phyloP scores from a whole-genome alignment of 2,329 filamentous ascomycete genomes.

The Penicillium capsulatum region DNA sequence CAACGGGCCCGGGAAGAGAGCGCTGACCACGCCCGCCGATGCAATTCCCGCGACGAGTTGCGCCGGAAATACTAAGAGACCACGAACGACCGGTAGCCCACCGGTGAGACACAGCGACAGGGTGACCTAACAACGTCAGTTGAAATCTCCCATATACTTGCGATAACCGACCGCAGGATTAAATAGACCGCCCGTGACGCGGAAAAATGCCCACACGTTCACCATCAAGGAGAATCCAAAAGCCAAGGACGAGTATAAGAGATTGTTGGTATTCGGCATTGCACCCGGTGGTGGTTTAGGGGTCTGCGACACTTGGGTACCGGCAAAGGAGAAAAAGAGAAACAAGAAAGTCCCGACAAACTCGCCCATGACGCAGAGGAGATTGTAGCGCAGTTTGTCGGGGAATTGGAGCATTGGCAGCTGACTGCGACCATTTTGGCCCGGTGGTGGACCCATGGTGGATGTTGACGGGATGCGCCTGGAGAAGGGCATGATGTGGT shows the following conservation, averaged over 20 bases:
- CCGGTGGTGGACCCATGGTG: slow-evolving; percentile 6
- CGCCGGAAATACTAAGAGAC: slow-evolving; percentile 50
- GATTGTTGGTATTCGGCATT: slow-evolving; percentile 32
- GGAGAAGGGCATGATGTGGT: no score
- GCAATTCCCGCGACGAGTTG: slow-evolving; percentile 59
- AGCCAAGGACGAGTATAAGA: slow-evolving; percentile 43
- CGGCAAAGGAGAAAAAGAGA: slow-evolving; percentile 48
- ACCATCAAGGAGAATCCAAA: slow-evolving; percentile 49
- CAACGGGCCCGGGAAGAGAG: slow-evolving; percentile 55
- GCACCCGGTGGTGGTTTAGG: slow-evolving; percentile 31
- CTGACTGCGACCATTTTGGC: slow-evolving; percentile 13
- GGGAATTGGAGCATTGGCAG: slow-evolving; percentile 36
- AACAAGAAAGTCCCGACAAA: slow-evolving; percentile 52
- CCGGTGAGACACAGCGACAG: slow-evolving; percentile 58
- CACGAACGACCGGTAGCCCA: slow-evolving; percentile 52
- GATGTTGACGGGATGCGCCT: slow-evolving; percentile 1
- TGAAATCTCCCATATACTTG: neutral
- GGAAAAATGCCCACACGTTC: slow-evolving; percentile 54
- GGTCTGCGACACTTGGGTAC: slow-evolving; percentile 45
- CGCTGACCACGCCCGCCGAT: slow-evolving; percentile 55
- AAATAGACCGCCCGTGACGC: slow-evolving; percentile 50
- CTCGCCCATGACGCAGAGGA: slow-evolving; percentile 48
- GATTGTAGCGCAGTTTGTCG: slow-evolving; percentile 40
- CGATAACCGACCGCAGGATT: slow-evolving; percentile 44
- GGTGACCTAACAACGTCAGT: slow-evolving; percentile 43